Evolutionary conservation across 176 grass and related monocot genomes (phyloP).

Genomic region (Olyra latifolia): DNA sequence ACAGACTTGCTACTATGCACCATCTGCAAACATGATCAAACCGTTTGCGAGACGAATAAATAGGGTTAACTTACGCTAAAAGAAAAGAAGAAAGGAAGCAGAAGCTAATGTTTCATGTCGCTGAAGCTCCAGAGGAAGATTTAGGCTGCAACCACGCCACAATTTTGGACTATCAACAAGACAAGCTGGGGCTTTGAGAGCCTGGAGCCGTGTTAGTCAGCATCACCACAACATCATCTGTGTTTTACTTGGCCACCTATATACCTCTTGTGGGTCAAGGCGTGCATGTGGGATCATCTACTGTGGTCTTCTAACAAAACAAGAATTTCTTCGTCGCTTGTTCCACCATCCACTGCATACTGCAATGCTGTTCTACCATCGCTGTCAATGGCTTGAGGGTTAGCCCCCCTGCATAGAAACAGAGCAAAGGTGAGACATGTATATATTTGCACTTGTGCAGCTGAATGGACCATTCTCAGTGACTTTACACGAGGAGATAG

Average conservation of each 20-base stretch:
- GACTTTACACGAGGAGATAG: background rate
- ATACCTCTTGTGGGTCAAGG: background rate
- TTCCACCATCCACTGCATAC: slow-evolving; percentile 67
- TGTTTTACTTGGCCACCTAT: background rate
- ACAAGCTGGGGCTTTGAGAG: background rate
- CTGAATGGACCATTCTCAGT: background rate
- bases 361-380: slow-evolving; percentile 84
- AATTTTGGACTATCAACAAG: slow-evolving; percentile 7
- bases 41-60: slow-evolving; percentile 41
- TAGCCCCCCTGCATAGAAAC: slow-evolving; percentile 63
- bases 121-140: slow-evolving; percentile 29
- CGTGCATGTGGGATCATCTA: slow-evolving; percentile 49
- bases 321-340: slow-evolving; percentile 79
- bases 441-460: background rate
- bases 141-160: slow-evolving; percentile 17
- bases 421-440: slow-evolving; percentile 7
- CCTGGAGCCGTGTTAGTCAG: slow-evolving; percentile 16
- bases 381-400: slow-evolving; percentile 60
- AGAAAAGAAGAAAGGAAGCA: background rate
- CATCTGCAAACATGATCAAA: slow-evolving; percentile 59
- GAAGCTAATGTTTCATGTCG: background rate
- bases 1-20: slow-evolving; percentile 68
- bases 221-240: background rate
- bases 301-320: slow-evolving; percentile 69
- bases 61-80: slow-evolving; percentile 24